Evolutionary conservation across 2,329 filamentous ascomycete genomes (phyloP), one percentile per base, ranked within the genome.

Genomic region (Aspergillus clavatus): DNA sequence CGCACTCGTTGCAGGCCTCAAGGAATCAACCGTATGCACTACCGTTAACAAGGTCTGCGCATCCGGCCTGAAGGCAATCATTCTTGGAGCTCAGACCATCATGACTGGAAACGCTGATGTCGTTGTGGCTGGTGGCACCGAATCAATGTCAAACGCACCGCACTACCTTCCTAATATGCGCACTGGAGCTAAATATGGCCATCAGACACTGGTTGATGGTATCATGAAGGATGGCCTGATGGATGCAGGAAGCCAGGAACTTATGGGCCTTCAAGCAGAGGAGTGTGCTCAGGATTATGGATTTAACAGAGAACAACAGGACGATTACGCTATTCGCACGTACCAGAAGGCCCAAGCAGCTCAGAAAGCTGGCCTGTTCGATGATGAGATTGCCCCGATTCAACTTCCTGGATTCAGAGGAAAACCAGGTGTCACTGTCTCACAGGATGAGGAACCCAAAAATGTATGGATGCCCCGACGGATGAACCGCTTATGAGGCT

Each of bases 11-110:
- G 93, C 89, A 62, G 93, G 93, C 52, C 87, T 98, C 54, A 74
- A 82, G 43, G 79, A 94, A 53, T 79, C 80, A 43, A 87, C 86
- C 54, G 81, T 94, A 58, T 87, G 85, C 73, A 98, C 93, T 37
- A 95, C 90, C 42, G 82, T 98, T 65, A 98, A 98, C 84, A 98
- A 98, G 78, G 93, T 98, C 67, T 98, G 93, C 80, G 93, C 93
- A 54, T 96, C 90, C 7, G 84, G 86, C 36, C 76, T 96, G 67
- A 98, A 98, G 78, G 88, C 93, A 58, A 85, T 98, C 65, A 89
- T 95, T 56, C 80, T 98, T 50, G 93, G 87, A 58, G 88, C 91
- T 41, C 93, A 97, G 73, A 96, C 91, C 61, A 98, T 98, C 75
- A 89, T 97, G 70, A 95, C 90, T 43, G 91, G 93, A 58, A 95